Evolutionary conservation across 139 green algal genomes (phyloP).

Genomic region (Pseudopediastrum boryanum): DNA sequence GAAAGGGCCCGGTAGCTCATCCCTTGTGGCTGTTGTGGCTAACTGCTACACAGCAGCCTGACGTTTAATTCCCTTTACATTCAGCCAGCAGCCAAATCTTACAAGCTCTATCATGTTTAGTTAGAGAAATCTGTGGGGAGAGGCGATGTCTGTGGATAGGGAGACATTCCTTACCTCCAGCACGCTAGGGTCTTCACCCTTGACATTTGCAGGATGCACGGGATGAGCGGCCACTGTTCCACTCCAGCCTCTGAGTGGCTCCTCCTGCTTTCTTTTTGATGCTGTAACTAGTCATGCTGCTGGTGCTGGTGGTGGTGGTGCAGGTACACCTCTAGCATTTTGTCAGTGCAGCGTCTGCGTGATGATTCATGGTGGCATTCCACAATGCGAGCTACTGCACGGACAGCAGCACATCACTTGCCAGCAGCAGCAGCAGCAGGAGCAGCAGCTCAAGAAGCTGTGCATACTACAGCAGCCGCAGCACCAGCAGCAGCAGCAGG

Average conservation of each 20-base stretch:
- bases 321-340: constrained; percentile 60
- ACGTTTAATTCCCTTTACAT: too few species aligned
- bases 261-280: not conserved
- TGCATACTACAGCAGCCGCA: not conserved
- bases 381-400: constrained; percentile 11
- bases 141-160: not conserved
- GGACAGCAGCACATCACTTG: constrained; percentile 10
- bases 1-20: too few species aligned
- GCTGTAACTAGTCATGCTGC: not conserved
- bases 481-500: constrained; percentile 22
- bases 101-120: too few species aligned
- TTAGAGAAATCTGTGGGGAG: too few species aligned
- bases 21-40: too few species aligned
- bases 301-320: not conserved
- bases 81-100: too few species aligned
- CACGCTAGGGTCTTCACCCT: too few species aligned
- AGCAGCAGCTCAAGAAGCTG: not conserved
- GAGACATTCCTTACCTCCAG: too few species aligned
- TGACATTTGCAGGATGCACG: too few species aligned
- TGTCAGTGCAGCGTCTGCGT: constrained; percentile 50
- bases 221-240: too few species aligned
- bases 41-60: too few species aligned
- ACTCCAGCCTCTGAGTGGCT: too few species aligned
- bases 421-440: not conserved
- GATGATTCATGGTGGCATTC: constrained; percentile 70